phyloP scores from a whole-genome alignment of 2,329 filamentous ascomycete species.

The Cladosporium cucumerinum region DNA sequence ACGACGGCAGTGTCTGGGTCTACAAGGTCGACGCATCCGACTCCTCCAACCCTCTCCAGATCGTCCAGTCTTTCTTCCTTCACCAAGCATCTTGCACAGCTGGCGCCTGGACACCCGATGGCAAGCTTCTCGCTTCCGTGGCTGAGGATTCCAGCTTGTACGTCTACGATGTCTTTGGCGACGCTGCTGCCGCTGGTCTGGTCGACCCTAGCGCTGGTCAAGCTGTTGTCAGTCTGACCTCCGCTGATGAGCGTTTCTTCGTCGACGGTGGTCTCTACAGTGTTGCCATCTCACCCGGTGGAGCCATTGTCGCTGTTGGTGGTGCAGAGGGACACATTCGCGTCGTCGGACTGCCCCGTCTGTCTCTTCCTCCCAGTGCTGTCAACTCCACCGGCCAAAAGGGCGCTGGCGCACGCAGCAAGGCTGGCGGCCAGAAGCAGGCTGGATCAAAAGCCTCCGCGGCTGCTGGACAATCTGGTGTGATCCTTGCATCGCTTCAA shows the following conservation, averaged over 20 bases:
- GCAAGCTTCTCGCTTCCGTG: conserved; percentile 80
- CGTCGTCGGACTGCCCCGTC: conserved; percentile 76
- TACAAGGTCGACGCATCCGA: conserved; percentile 76
- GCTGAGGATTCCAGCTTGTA: conserved; percentile 84
- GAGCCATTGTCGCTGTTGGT: conserved; percentile 77
- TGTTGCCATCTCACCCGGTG: conserved; percentile 75
- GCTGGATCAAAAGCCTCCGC: conserved; percentile 38
- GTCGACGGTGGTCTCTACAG: conserved; percentile 91
- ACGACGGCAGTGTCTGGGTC: conserved; percentile 92
- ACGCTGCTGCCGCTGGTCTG: conserved; percentile 64
- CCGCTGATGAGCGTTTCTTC: conserved; percentile 81
- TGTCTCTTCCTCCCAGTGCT: conserved; percentile 34
- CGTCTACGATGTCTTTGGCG: conserved; percentile 88
- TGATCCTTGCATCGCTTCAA: conserved; percentile 79
- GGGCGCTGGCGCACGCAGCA: conserved; percentile 47
- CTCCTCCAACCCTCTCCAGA: conserved; percentile 62
- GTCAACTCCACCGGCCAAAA: conserved; percentile 38
- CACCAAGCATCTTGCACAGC: conserved; percentile 85
- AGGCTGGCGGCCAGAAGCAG: conserved; percentile 46
- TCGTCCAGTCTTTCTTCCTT: conserved; percentile 88
- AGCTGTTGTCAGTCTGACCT: conserved; percentile 72
- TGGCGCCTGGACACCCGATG: conserved; percentile 86
- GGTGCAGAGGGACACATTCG: conserved; percentile 84
- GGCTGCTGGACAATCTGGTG: conserved; percentile 56
- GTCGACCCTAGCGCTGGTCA: conserved; percentile 50